Evolutionary conservation across 2,329 filamentous ascomycete species (phyloP).

Genomic region (Pseudogymnoascus verrucosus): DNA sequence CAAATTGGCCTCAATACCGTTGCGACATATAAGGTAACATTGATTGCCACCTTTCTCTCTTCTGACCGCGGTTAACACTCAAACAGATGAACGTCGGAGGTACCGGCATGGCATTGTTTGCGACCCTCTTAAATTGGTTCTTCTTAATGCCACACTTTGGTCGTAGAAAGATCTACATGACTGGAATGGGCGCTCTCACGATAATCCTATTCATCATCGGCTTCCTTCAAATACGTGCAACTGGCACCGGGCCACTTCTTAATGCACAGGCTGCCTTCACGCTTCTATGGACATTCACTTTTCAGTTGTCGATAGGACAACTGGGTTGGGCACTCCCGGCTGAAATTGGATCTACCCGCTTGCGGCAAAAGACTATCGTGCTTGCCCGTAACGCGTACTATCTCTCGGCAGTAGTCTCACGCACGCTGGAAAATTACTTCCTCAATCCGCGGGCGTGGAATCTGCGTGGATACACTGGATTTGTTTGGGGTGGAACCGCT

Average conservation of each 20-base stretch:
- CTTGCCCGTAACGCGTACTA: constrained; percentile 31
- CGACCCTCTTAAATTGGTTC: constrained; percentile 42
- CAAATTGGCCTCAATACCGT: constrained; percentile 41
- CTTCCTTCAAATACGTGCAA: constrained; percentile 21
- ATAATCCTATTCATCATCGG: constrained; percentile 40
- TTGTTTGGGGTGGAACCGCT: constrained; percentile 34
- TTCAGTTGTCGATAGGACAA: constrained; percentile 33
- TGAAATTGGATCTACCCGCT: constrained; percentile 29
- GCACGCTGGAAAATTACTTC: constrained; percentile 30
- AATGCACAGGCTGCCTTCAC: constrained; percentile 24
- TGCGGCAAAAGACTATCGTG: constrained; percentile 27
- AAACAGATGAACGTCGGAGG: constrained; percentile 34
- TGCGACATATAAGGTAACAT: constrained; percentile 30
- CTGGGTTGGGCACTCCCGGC: constrained; percentile 30
- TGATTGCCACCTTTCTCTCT: constrained; percentile 27
- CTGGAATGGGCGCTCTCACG: constrained; percentile 36
- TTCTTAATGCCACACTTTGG: constrained; percentile 38
- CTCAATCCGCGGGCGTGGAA: constrained; percentile 39
- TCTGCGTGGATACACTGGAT: constrained; percentile 41
- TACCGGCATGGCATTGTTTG: constrained; percentile 38
- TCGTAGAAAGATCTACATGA: constrained; percentile 41
- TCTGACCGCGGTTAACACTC: constrained; percentile 36
- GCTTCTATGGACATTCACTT: constrained; percentile 21
- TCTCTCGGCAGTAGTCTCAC: constrained; percentile 25
- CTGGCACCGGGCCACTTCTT: constrained; percentile 14